phyloP scores from a whole-genome alignment of 2,329 filamentous ascomycete species.

The Tolypocladium inflatum region DNA sequence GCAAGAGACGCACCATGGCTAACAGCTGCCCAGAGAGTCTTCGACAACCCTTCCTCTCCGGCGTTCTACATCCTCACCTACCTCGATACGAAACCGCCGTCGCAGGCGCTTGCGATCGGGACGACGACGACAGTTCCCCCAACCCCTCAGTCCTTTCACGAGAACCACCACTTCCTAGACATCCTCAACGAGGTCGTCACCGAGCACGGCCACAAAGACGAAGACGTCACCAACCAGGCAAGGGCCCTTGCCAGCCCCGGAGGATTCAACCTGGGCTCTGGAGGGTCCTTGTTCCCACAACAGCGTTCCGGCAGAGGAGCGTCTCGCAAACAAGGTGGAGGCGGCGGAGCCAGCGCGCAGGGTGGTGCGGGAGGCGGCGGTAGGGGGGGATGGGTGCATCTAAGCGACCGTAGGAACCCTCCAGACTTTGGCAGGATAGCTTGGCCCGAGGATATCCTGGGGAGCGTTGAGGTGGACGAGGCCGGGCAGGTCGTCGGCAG shows the following conservation, averaged over 20 bases:
- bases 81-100: slow-evolving; percentile 48
- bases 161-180: slow-evolving; percentile 49
- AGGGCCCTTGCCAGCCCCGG: slow-evolving; percentile 50
- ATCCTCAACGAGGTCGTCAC: slow-evolving; percentile 49
- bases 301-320: slow-evolving; percentile 24
- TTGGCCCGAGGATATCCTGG: slow-evolving; percentile 61
- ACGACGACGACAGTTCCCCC: slow-evolving; percentile 49
- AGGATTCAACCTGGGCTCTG: slow-evolving; percentile 40
- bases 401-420: slow-evolving; percentile 54
- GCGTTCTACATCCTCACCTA: slow-evolving; percentile 47
- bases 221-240: slow-evolving; percentile 45
- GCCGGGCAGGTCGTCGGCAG: slow-evolving; percentile 47
- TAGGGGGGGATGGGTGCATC: slow-evolving; percentile 53
- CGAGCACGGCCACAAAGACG: slow-evolving; percentile 47
- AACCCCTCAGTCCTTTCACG: slow-evolving; percentile 48
- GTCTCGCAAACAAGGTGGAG: slow-evolving; percentile 24
- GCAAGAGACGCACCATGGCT: background rate
- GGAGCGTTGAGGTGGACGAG: slow-evolving; percentile 55
- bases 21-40: slow-evolving; percentile 41
- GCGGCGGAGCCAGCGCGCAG: slow-evolving; percentile 44
- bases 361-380: slow-evolving; percentile 53
- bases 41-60: slow-evolving; percentile 35
- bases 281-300: slow-evolving; percentile 39
- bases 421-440: slow-evolving; percentile 60
- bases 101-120: slow-evolving; percentile 45